Percentiles rank a stretch among this genome's conserved stretches.
Conservation (phyloP, 768 basidiomycete species). For the Rhodotorula diobovata region DNA sequence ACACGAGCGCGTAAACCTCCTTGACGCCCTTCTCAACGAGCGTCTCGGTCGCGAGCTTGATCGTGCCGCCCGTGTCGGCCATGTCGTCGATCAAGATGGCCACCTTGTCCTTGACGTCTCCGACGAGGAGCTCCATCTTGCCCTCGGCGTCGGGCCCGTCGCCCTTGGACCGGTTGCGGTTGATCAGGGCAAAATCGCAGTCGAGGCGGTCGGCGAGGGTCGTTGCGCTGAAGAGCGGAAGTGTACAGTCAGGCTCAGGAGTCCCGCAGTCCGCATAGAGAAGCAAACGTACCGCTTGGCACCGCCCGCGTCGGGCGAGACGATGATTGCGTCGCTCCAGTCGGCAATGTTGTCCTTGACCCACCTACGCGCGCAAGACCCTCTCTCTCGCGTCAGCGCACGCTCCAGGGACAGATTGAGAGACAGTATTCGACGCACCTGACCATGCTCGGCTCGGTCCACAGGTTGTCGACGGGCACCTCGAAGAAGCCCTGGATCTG, state of each 20-base stretch:
- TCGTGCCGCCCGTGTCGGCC: conserved; percentile 92
- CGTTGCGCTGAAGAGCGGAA: conserved; percentile 63
- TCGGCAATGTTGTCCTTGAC: conserved; percentile 78
- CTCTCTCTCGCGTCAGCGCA: not conserved
- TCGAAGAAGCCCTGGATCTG: conserved; percentile 99
- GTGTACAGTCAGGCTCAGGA: not conserved
- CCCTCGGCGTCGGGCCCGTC: conserved; percentile 46
- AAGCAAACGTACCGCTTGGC: conserved; percentile 76
- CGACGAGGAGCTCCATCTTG: conserved; percentile 84
- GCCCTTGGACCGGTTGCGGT: conserved; percentile 69
- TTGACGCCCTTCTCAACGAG: conserved; percentile 84
- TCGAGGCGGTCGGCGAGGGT: conserved; percentile 92
- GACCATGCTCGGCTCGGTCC: conserved; percentile 91
- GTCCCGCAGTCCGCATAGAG: not conserved
- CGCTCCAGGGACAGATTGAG: not conserved
- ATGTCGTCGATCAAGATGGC: conserved; percentile 97
- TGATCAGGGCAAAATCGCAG: conserved; percentile 91
- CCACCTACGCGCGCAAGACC: conserved; percentile 53
- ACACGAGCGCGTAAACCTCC: conserved; percentile 78
- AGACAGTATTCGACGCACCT: conserved; percentile 44
- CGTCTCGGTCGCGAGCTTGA: conserved; percentile 76
- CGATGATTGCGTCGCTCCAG: conserved; percentile 85
- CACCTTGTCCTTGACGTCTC: conserved; percentile 85
- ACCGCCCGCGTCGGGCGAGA: conserved; percentile 95
- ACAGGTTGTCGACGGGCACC: conserved; percentile 95